Conservation (phyloP, 1,139 yeast species). For the Debaryomyces udenii region DNA sequence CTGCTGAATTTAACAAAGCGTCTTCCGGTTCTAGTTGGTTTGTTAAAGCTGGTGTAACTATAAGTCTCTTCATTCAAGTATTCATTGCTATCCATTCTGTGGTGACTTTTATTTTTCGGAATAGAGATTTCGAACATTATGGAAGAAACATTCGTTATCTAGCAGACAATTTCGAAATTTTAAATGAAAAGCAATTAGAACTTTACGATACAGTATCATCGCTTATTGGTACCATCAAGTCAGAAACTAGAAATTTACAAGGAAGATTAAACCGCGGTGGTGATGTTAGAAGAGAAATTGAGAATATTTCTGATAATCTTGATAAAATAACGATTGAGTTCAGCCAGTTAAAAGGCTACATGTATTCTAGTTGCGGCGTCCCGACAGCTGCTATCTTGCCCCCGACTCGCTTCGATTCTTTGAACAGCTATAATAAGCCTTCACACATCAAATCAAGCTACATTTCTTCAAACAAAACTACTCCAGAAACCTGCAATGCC, state of each 20-base stretch:
- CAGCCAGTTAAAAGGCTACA: constrained; percentile 16
- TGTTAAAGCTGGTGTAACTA: constrained; percentile 13
- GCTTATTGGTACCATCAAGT: constrained; percentile 9
- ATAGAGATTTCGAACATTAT: constrained; percentile 9
- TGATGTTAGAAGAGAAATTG: constrained; percentile 19
- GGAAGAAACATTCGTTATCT: constrained; percentile 5
- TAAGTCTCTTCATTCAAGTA: constrained; percentile 20
- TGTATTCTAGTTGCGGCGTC: constrained; percentile 14
- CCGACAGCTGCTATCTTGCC: constrained; percentile 11
- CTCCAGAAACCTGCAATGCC: background rate
- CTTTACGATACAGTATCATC: constrained; percentile 8
- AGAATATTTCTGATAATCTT: constrained; percentile 13
- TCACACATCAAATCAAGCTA: background rate
- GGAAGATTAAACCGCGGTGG: constrained; percentile 23
- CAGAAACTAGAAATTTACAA: constrained; percentile 16
- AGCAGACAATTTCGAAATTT: constrained; percentile 8
- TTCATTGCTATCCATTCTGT: constrained; percentile 18
- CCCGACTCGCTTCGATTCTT: constrained; percentile 4
- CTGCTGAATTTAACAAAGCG: constrained; percentile 11
- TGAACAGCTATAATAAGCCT: background rate
- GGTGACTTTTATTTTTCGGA: constrained; percentile 12
- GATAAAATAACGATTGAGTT: constrained; percentile 16
- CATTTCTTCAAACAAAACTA: background rate
- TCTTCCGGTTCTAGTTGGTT: constrained; percentile 12
- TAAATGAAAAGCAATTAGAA: constrained; percentile 10